phyloP scores from a whole-genome alignment of 2,329 filamentous ascomycete genomes.

The Didymella glomerata region DNA sequence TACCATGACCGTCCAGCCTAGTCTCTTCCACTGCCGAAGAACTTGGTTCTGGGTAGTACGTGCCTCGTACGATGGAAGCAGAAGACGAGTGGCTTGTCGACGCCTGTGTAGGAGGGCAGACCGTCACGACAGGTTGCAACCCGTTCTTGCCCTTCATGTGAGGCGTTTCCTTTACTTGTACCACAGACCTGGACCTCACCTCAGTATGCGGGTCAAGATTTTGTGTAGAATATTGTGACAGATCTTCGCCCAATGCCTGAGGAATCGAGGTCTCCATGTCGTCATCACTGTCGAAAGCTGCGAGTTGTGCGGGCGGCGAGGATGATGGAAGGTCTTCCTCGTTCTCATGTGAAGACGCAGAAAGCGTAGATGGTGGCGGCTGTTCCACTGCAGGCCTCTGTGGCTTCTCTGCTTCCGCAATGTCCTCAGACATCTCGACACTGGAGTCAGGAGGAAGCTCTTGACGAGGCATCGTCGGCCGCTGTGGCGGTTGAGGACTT shows the following conservation, averaged over 20 bases:
- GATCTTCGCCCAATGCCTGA: conserved; percentile 40
- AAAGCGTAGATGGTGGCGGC: not conserved
- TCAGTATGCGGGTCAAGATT: not conserved
- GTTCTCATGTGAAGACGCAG: conserved; percentile 26
- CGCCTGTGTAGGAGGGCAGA: conserved; percentile 13
- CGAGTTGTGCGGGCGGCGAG: conserved; percentile 26
- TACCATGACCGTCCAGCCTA: not conserved
- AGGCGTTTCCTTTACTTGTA: conserved; percentile 46
- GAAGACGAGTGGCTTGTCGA: conserved; percentile 34
- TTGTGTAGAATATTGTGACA: not conserved
- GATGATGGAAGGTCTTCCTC: conserved; percentile 23
- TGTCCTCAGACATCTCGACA: conserved; percentile 18
- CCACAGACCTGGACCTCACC: conserved; percentile 15
- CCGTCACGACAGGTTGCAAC: conserved; percentile 4
- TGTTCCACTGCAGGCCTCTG: conserved; percentile 1
- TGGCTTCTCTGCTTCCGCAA: not conserved
- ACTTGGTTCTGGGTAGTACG: conserved; percentile 29
- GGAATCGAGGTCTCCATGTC: conserved; percentile 43
- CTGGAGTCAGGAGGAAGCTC: conserved; percentile 46
- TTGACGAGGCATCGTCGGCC: conserved; percentile 10
- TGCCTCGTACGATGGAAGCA: conserved; percentile 37
- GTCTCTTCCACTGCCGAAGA: conserved; percentile 14
- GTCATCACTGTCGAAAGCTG: conserved; percentile 29
- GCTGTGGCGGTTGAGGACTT: conserved; percentile 29
- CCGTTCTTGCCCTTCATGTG: conserved; percentile 30